Evolutionary conservation across 257 asterid genomes (phyloP), one percentile per base, ranked within the genome.

Genomic region (Oldenlandia corymbosa): DNA sequence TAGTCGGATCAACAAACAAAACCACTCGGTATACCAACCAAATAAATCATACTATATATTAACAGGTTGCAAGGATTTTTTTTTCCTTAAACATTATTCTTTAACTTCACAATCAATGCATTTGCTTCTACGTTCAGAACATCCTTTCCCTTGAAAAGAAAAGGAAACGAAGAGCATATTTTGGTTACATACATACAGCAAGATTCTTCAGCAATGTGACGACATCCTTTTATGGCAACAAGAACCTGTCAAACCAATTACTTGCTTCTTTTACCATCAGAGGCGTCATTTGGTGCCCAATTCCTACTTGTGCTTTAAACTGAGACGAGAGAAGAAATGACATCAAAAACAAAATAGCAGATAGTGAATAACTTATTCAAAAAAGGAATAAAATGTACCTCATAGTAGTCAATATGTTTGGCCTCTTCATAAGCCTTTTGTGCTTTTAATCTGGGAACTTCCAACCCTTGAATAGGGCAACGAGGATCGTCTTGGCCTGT

Each of bases 401-500:
- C 76, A 49, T 86, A 85, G 52, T 62, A 71, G 10, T 72, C 82
- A 20, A 50, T 30, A 3, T 70, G 58, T 32, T 53, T 58, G 54
- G 76, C 73, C 59, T 80, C 58, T 46, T 66, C 81, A 46, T 64
- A 87, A 28, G 60, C 57, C 71, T 77, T 30, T 27, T 56, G 53
- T 14, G 88, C 78, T 73, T 60, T 82, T 47, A 85, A 70, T 73
- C 64, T 81, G 21, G 88, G 79, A 71, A 80, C 80, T 66, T 85
- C 75, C 60, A 87, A 66, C 49, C 98, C 97, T 59, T 46, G 68
- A 27, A 79, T 62, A 28, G 98, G 97, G 62, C 94, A 83, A 28
- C 98, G 98, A 27, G 93, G 95, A 75, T 92, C 97, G 26, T 83
- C 75, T 67, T 74, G 75, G 12, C 95, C 98, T 91, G 66, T 54